Conservation (phyloP, 2,329 filamentous ascomycete genomes). For the Sporothrix inflata region DNA sequence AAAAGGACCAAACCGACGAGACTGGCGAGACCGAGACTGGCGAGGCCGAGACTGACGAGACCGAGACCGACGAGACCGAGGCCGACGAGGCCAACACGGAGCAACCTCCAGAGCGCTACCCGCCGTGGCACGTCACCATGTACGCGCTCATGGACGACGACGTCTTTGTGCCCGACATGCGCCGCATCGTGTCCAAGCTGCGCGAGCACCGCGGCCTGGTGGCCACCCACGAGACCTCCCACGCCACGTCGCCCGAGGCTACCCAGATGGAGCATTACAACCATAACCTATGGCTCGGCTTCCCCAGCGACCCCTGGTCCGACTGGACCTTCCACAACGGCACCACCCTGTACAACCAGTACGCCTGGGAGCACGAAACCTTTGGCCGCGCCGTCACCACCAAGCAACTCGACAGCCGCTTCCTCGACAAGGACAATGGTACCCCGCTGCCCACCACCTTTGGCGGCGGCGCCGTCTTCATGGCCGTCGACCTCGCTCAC, state of each 20-base stretch:
- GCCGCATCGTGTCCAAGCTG: slow-evolving; percentile 45
- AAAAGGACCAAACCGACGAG: neutral
- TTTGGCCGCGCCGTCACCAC: neutral
- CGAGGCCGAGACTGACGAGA: neutral
- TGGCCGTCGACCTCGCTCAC: slow-evolving; percentile 44
- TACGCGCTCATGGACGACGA: slow-evolving; percentile 52
- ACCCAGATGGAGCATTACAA: neutral
- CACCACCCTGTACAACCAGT: neutral
- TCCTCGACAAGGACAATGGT: neutral
- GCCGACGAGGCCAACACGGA: neutral
- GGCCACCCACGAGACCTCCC: neutral
- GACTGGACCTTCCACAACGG: slow-evolving; percentile 48
- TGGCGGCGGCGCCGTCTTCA: slow-evolving; percentile 51
- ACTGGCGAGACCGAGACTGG: slow-evolving; percentile 9
- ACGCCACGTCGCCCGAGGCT: neutral
- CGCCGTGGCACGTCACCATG: slow-evolving; percentile 37
- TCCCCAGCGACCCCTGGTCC: slow-evolving; percentile 47
- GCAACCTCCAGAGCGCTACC: neutral
- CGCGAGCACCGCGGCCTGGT: slow-evolving; percentile 9
- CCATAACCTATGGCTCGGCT: slow-evolving; percentile 46
- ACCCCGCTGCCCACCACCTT: slow-evolving; percentile 43
- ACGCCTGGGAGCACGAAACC: neutral
- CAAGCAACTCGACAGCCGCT: neutral
- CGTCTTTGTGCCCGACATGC: slow-evolving; percentile 51
- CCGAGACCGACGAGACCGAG: neutral